phyloP scores from a whole-genome alignment of 768 basidiomycete genomes.

The Hericium rajendrae region DNA sequence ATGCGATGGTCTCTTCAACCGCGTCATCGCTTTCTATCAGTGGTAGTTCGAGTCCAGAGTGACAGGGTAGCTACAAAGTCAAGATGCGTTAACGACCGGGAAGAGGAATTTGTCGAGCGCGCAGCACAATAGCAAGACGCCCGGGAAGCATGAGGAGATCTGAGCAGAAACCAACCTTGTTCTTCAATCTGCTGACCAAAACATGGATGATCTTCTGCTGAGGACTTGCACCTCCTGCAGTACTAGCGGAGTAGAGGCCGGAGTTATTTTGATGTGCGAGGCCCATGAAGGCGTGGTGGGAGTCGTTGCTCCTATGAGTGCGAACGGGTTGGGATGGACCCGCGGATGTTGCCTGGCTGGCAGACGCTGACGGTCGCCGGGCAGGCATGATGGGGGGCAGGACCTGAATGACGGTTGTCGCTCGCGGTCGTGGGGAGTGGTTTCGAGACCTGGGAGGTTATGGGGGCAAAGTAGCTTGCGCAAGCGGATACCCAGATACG shows the following conservation, averaged over 20 bases:
- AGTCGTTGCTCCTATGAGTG: slow-evolving; percentile 56
- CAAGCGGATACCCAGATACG: background rate
- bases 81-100: slow-evolving; percentile 1
- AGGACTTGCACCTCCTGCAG: slow-evolving; percentile 33
- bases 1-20: slow-evolving; percentile 65
- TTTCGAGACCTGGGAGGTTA: too few relatives aligned
- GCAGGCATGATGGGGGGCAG: slow-evolving; percentile 30
- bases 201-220: slow-evolving; percentile 79
- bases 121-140: background rate
- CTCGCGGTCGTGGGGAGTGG: too few relatives aligned
- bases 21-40: slow-evolving; percentile 69
- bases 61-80: slow-evolving; percentile 60
- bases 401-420: too few relatives aligned
- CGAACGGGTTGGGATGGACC: slow-evolving; percentile 30
- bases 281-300: slow-evolving; percentile 20
- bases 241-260: slow-evolving; percentile 24
- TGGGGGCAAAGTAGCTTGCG: too few relatives aligned
- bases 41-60: slow-evolving; percentile 69
- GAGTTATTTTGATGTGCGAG: slow-evolving; percentile 14
- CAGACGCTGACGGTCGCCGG: slow-evolving; percentile 55
- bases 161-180: slow-evolving; percentile 47
- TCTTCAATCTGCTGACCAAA: slow-evolving; percentile 70
- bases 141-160: background rate
- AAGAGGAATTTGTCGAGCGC: background rate
- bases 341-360: slow-evolving; percentile 27